phyloP scores from a whole-genome alignment of 1,284 basidiomycete species.

The Ceratobasidium sp. region DNA sequence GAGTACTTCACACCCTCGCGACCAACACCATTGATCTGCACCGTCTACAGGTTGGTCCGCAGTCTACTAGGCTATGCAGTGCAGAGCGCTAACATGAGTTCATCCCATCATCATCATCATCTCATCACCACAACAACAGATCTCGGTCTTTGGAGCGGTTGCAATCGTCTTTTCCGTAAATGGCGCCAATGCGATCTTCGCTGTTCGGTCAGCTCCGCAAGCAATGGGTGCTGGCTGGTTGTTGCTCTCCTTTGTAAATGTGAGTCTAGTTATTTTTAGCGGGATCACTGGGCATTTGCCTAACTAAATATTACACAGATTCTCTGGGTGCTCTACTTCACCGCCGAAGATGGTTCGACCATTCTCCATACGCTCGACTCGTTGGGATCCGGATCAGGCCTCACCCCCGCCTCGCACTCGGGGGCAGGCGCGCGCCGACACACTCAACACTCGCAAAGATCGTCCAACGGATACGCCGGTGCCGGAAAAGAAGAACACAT shows the following conservation, averaged over 20 bases:
- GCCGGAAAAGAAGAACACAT: constrained; percentile 34
- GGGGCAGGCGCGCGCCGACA: constrained; percentile 56
- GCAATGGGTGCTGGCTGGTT: constrained; percentile 95
- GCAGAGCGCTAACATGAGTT: constrained; percentile 49
- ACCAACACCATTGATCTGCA: constrained; percentile 84
- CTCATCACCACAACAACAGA: constrained; percentile 58
- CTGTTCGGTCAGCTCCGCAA: constrained; percentile 60
- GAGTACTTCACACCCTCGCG: constrained; percentile 81
- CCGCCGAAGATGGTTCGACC: constrained; percentile 91
- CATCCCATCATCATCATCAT: constrained; percentile 21
- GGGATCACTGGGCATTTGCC: background rate
- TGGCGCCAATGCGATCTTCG: constrained; percentile 74
- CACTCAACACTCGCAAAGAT: constrained; percentile 50
- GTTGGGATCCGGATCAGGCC: constrained; percentile 78
- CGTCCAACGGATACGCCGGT: constrained; percentile 31
- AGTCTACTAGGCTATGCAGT: constrained; percentile 29
- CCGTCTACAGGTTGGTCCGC: constrained; percentile 59
- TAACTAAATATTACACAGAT: constrained; percentile 59
- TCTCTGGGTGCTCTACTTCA: constrained; percentile 95
- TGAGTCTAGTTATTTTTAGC: constrained; percentile 44
- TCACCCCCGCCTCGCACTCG: constrained; percentile 77
- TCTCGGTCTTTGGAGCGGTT: constrained; percentile 85
- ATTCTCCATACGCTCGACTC: constrained; percentile 83
- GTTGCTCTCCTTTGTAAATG: constrained; percentile 81
- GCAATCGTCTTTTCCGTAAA: constrained; percentile 86